Evolutionary conservation across 2,329 filamentous ascomycete species (phyloP).

Genomic region (Sporothrix variecibatus): DNA sequence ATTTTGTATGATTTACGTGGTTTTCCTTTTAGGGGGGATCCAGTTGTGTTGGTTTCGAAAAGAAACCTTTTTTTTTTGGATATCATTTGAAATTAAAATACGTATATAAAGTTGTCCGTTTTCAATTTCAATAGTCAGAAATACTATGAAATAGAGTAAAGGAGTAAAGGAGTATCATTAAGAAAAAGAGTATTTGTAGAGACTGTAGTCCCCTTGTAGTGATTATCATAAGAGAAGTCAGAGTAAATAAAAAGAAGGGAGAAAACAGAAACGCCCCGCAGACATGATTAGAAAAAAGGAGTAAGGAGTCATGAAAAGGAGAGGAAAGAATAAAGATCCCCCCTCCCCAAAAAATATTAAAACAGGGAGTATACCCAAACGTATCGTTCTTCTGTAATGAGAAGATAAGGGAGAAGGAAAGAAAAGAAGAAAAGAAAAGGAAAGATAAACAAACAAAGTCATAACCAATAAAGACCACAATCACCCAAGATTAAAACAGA

Average conservation of each 20-base stretch:
- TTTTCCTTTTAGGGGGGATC: background rate
- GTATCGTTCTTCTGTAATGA: background rate
- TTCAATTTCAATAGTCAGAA: background rate
- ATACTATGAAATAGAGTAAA: background rate
- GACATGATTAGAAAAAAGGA: constrained; percentile 7
- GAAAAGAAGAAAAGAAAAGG: background rate
- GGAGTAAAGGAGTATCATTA: background rate
- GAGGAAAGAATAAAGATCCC: background rate
- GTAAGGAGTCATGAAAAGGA: constrained; percentile 7
- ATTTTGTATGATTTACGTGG: constrained; percentile 14
- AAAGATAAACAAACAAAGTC: background rate
- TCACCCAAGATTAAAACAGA: background rate
- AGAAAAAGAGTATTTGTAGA: background rate
- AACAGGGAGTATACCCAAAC: background rate
- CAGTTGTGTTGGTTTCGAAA: background rate
- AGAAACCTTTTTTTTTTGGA: background rate
- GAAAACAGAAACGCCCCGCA: background rate
- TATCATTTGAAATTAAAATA: background rate
- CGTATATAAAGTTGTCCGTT: constrained; percentile 1
- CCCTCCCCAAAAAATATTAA: background rate
- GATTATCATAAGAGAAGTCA: background rate
- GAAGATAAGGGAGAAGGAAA: background rate
- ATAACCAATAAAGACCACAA: background rate
- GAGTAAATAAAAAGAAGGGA: background rate
- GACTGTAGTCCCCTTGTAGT: background rate